Evolutionary conservation across 2,329 filamentous ascomycete species (phyloP).

Genomic region (Shiraia bambusicola): DNA sequence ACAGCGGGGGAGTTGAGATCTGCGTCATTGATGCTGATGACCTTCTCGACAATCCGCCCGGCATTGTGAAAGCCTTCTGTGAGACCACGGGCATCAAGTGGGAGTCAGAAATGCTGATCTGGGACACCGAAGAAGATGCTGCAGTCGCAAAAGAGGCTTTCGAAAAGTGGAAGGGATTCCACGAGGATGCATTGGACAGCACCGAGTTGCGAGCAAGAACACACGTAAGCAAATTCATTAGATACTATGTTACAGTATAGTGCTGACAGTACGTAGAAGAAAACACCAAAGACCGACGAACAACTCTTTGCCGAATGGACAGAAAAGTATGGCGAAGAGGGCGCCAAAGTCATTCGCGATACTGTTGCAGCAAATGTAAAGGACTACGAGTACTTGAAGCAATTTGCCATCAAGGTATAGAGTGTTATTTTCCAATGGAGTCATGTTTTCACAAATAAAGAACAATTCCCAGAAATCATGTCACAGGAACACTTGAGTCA

Average conservation of each 20-base stretch:
- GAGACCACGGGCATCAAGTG: conserved; percentile 77
- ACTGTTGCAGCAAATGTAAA: conserved; percentile 71
- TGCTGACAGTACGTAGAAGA: conserved; percentile 43
- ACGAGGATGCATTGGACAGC: conserved; percentile 89
- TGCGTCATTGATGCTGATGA: conserved; percentile 94
- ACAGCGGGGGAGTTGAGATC: conserved; percentile 59
- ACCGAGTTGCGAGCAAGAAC: conserved; percentile 70
- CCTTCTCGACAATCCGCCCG: conserved; percentile 79
- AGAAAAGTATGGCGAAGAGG: conserved; percentile 72
- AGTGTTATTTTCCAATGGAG: neutral
- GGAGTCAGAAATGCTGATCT: conserved; percentile 74
- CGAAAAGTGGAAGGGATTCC: conserved; percentile 96
- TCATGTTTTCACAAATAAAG: no score
- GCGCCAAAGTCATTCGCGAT: conserved; percentile 67
- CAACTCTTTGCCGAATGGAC: conserved; percentile 71
- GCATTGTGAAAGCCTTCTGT: conserved; percentile 77
- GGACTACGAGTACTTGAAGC: conserved; percentile 80
- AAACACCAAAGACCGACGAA: conserved; percentile 66
- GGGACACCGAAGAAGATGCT: conserved; percentile 76
- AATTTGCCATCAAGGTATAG: conserved; percentile 64
- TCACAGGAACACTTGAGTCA: no score
- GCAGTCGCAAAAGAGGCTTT: conserved; percentile 71
- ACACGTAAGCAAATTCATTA: no score
- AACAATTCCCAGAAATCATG: no score
- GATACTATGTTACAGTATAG: neutral